Evolutionary conservation across 805 yeast species (phyloP).

Genomic region (Cyberlindnera lachancei): DNA sequence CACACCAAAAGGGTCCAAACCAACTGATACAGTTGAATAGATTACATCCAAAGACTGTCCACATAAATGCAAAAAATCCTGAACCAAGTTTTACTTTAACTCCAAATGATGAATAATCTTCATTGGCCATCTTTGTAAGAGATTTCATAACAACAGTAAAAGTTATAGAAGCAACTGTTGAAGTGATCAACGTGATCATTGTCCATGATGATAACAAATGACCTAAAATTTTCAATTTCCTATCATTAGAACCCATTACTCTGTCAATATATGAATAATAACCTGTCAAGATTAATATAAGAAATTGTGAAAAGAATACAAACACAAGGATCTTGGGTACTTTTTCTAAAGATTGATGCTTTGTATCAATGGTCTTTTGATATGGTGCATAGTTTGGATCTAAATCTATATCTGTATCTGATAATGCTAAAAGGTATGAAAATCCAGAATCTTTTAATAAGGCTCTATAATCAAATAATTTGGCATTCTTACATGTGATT

Average conservation of each 20-base stretch:
- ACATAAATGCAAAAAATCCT: constrained; percentile 33
- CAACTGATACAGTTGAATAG: constrained; percentile 22
- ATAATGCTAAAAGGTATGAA: constrained; percentile 24
- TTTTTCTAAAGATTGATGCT: constrained; percentile 18
- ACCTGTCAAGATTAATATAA: constrained; percentile 25
- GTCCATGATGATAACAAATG: constrained; percentile 33
- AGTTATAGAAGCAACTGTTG: constrained; percentile 25
- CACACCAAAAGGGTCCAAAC: constrained; percentile 48
- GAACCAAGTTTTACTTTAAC: constrained; percentile 35
- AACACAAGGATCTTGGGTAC: constrained; percentile 26
- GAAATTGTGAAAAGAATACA: constrained; percentile 24
- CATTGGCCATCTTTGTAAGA: constrained; percentile 4
- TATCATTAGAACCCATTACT: too few relatives aligned
- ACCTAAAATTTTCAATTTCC: constrained; percentile 19
- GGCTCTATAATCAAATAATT: constrained; percentile 10
- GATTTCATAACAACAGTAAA: constrained; percentile 25
- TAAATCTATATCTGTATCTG: constrained; percentile 40
- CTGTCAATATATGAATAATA: constrained; percentile 20
- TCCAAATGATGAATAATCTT: constrained; percentile 39
- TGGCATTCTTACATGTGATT: not conserved
- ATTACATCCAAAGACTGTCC: constrained; percentile 27
- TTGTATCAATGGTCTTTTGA: constrained; percentile 14
- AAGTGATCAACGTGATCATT: constrained; percentile 26
- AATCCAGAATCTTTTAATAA: constrained; percentile 9
- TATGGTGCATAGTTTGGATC: constrained; percentile 23